Percentiles rank a stretch among this genome's conserved stretches.
phyloP scores from a whole-genome alignment of 306 rosid genomes.

The Rosa chinensis region DNA sequence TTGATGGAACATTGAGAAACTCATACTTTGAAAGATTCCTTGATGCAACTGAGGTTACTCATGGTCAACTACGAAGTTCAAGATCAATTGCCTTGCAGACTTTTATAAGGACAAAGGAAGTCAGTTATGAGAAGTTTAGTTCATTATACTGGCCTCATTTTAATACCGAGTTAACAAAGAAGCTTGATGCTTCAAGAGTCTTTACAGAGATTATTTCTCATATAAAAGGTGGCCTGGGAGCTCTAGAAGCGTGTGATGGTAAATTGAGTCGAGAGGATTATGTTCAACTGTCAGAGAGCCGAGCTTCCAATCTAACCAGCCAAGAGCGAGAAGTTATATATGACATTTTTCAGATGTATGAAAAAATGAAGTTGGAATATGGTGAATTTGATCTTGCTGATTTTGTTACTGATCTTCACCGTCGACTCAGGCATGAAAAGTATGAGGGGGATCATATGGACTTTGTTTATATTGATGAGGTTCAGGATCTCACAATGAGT shows the following conservation, averaged over 20 bases:
- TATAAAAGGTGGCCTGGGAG: conserved; percentile 53
- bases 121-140: conserved; percentile 57
- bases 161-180: conserved; percentile 47
- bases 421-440: too few relatives aligned
- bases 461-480: too few relatives aligned
- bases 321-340: conserved; percentile 46
- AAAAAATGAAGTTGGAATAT: conserved; percentile 52
- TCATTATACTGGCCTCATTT: conserved; percentile 65
- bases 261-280: conserved; percentile 48
- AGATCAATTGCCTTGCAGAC: conserved; percentile 29
- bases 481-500: too few relatives aligned
- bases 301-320: conserved; percentile 40
- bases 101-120: conserved; percentile 50
- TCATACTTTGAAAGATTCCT: conserved; percentile 55
- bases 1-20: conserved; percentile 55
- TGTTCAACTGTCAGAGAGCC: conserved; percentile 38
- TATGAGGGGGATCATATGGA: too few relatives aligned
- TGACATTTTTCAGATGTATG: conserved; percentile 55
- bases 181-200: conserved; percentile 53
- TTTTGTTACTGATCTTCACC: conserved; percentile 42
- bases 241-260: conserved; percentile 35
- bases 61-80: conserved; percentile 22
- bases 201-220: conserved; percentile 68
- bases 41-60: conserved; percentile 20
- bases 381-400: conserved; percentile 75